Evolutionary conservation across 768 basidiomycete species (phyloP).

Genomic region (Suillus placidus): DNA sequence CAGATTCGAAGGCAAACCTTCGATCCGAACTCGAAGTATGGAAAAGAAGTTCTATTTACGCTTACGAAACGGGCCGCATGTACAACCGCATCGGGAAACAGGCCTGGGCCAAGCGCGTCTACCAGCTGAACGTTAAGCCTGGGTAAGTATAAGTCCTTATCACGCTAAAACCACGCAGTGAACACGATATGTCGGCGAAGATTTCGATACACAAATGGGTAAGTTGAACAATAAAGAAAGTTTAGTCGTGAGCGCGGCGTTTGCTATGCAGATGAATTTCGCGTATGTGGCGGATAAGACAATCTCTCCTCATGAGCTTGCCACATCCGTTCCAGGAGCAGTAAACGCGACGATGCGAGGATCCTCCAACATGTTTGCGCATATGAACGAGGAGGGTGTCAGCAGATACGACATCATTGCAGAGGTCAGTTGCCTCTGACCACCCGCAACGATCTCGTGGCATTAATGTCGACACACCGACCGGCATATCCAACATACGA

Average conservation of each 20-base stretch:
- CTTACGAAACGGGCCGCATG: background rate
- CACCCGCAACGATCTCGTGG: background rate
- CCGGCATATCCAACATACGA: background rate
- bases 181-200: background rate
- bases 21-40: background rate
- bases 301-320: slow-evolving; percentile 4
- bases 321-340: slow-evolving; percentile 5
- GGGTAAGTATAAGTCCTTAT: background rate
- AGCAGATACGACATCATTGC: background rate
- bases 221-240: background rate
- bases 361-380: background rate
- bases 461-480: background rate
- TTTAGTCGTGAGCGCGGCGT: background rate
- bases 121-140: background rate
- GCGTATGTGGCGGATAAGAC: slow-evolving; percentile 4
- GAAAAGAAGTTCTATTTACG: background rate
- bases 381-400: background rate
- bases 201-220: background rate
- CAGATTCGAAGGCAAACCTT: background rate
- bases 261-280: background rate
- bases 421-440: background rate
- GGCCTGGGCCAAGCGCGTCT: background rate
- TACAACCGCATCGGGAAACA: background rate
- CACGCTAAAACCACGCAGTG: background rate
- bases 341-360: background rate